phyloP scores from a whole-genome alignment of 2,329 filamentous ascomycete species.

The Aspergillus melleus region DNA sequence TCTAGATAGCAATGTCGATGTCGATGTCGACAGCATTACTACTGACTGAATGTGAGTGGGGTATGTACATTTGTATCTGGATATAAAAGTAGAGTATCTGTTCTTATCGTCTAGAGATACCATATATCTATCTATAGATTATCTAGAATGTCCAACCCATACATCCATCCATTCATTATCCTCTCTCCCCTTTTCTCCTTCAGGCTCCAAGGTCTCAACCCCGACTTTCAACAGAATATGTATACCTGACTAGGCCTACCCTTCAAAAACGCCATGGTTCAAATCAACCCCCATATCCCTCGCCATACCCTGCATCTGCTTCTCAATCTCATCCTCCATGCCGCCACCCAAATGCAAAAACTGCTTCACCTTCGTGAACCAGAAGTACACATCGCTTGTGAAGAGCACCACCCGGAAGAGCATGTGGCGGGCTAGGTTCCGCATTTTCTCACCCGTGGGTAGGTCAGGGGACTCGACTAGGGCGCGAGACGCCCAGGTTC shows the following conservation, averaged over 20 bases:
- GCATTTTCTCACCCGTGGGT: slow-evolving; percentile 60
- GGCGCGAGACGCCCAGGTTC: slow-evolving; percentile 81
- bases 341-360: slow-evolving; percentile 73
- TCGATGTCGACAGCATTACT: too few species aligned
- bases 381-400: slow-evolving; percentile 78
- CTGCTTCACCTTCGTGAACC: slow-evolving; percentile 75
- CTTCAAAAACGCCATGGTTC: slow-evolving; percentile 85
- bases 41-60: too few species aligned
- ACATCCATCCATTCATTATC: too few species aligned
- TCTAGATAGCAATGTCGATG: neutral
- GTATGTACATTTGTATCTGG: neutral
- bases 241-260: slow-evolving; percentile 48
- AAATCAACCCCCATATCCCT: slow-evolving; percentile 90
- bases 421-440: slow-evolving; percentile 73
- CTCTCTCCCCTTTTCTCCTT: too few species aligned
- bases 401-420: slow-evolving; percentile 79
- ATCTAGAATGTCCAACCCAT: too few species aligned
- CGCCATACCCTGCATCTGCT: slow-evolving; percentile 81
- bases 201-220: too few species aligned
- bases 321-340: slow-evolving; percentile 94
- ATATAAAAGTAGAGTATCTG: neutral
- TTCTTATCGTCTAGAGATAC: neutral
- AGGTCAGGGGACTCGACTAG: slow-evolving; percentile 73
- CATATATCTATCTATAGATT: neutral
- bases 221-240: neutral